Base-by-base conservation (phyloP, 352 stramenopile species). In the Pythium dissimile region DNA sequence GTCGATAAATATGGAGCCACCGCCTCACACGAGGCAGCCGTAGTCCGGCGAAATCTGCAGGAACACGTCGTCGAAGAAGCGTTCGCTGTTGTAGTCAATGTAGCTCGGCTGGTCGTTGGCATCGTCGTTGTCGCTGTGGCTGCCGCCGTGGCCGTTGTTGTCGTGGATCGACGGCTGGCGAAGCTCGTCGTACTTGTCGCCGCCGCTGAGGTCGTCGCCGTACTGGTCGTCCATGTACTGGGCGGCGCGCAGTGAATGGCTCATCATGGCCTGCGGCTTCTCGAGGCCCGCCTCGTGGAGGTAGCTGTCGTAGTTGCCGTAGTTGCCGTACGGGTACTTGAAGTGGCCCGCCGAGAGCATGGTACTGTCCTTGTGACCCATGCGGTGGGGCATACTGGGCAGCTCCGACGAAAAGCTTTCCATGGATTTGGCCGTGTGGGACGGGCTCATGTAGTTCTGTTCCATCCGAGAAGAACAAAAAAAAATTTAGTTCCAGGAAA, bases 1-100 rank as follows among this genome's bases (percentile, higher is more conserved):
- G 18, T 9, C 6, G 18, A 21, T 53, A 53, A 53, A 53, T 53
- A 53, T 15, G 31, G 28, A 52, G 18, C 9, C 21, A 12, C 34
- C 24, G 23, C 9, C 5, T 72, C 71, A 88, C 27, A 88, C 78
- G 48, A 89, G 65, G 42, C 78, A 89, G 48, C 76, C 80, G 26
- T 53, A 35, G 59, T 89, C 75, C 0, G 81, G 79, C 15, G 79
- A 88, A 53, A 88, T 88, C 48, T 92, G 81, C 26, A 89, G 64
- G 54, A 88, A 89, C 16, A 92, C 73, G 46, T 92, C 73, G 67
- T 86, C 79, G 57, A 86, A 88, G 66, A 87, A 88, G 38, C 73
- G 71, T 32, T 89, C 79, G 46, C 72, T 88, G 51, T 57, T 79
- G 69, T 86, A 89, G 58, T 91, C 81, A 50, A 84, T 69, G 45